Conservation (phyloP, 108 stramenopile species). For the Skeletonema menzelii region DNA sequence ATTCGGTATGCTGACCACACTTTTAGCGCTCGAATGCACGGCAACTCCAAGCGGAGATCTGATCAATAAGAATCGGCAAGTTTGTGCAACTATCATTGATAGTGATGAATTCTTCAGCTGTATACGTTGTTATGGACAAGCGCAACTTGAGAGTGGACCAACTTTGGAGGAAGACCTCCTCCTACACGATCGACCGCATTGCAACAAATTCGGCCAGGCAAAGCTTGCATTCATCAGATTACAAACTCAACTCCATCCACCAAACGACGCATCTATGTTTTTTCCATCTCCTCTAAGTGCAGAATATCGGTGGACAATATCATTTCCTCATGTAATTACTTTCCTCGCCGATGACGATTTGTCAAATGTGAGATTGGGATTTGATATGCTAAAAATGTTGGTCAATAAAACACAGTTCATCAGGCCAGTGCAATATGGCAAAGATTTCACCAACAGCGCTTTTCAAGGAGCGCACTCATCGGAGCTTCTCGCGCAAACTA, state of each 20-base stretch:
- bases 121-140: neutral
- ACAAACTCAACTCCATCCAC: neutral
- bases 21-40: conserved; percentile 2
- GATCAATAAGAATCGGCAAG: neutral
- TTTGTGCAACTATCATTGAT: neutral
- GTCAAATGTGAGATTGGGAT: conserved; percentile 14
- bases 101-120: neutral
- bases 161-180: conserved; percentile 29
- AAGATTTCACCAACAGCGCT: neutral
- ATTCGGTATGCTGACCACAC: conserved; percentile 15
- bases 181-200: neutral
- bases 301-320: conserved; percentile 22
- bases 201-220: conserved; percentile 25
- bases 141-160: neutral
- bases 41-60: too few species aligned
- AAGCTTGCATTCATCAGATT: conserved; percentile 14
- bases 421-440: neutral
- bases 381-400: conserved; percentile 30
- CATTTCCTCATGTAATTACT: conserved; percentile 18
- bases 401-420: conserved; percentile 4
- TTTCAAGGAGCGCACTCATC: neutral
- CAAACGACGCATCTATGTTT: neutral
- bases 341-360: conserved; percentile 4
- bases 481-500: conserved; percentile 10
- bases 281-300: conserved; percentile 16